A percentile compares a stretch with the other conserved stretches of the same genome.
These are phyloP conservation scores for Tuber brumale DNA, from an alignment of 495 filamentous ascomycete species.

Conservation along the genomic window DNA sequence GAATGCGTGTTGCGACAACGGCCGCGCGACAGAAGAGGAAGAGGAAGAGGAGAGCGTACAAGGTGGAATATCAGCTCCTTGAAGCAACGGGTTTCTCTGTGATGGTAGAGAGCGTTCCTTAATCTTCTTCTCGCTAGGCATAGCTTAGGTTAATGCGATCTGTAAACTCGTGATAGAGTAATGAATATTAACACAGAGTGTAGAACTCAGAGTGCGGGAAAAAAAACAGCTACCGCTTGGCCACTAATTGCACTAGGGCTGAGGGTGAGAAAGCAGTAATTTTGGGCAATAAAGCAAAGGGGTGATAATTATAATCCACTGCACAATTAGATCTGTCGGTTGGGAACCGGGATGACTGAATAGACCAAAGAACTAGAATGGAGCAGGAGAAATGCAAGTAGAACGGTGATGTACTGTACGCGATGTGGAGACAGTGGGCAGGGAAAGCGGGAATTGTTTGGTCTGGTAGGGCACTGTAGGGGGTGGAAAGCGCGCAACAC, in stretches of 20 bases:
- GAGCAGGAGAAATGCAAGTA: neutral
- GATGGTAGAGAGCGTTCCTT: constrained; percentile 40
- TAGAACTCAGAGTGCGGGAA: neutral
- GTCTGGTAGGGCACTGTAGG: neutral
- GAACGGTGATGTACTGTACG: neutral
- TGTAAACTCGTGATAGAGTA: neutral
- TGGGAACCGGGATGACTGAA: neutral
- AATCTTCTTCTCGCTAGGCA: constrained; percentile 35
- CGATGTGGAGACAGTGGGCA: neutral
- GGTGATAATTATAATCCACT: neutral
- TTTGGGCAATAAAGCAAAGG: neutral
- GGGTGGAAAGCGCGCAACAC: neutral
- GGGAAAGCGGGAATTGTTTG: neutral
- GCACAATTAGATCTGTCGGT: neutral
- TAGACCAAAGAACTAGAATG: neutral
- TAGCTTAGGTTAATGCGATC: constrained; percentile 12
- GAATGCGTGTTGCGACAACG: constrained; percentile 26
- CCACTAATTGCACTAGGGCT: neutral
- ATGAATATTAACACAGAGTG: neutral
- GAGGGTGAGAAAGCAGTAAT: neutral
- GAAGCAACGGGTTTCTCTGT: constrained; percentile 60
- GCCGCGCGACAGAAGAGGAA: constrained; percentile 24
- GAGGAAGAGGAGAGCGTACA: constrained; percentile 44
- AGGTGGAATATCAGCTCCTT: constrained; percentile 59
- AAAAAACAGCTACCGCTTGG: neutral